Evolutionary conservation across 1,284 basidiomycete genomes (phyloP).

Genomic region (Athelia sp.): DNA sequence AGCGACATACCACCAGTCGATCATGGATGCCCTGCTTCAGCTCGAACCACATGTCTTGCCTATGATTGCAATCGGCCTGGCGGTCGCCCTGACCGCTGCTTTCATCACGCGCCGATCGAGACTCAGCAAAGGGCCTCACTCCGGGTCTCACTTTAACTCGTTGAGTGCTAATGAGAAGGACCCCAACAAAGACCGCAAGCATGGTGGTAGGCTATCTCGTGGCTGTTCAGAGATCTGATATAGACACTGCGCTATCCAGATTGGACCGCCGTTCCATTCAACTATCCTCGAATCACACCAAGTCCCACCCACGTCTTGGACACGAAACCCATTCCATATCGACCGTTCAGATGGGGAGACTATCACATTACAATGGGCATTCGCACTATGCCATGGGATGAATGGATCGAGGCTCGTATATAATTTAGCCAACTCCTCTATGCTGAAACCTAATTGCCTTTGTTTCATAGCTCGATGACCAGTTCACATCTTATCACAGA

Average conservation of each 20-base stretch:
- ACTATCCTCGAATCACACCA: conserved; percentile 46
- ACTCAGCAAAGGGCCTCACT: no score
- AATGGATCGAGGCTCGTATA: conserved; percentile 58
- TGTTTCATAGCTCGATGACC: conserved; percentile 43
- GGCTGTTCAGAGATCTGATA: neutral
- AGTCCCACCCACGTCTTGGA: conserved; percentile 32
- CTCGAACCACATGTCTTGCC: no score
- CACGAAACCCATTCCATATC: conserved; percentile 53
- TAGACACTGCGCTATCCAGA: conserved; percentile 23
- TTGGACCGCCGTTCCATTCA: conserved; percentile 45
- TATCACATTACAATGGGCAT: conserved; percentile 73
- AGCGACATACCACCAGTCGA: no score
- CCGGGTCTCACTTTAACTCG: no score
- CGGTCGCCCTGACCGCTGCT: no score
- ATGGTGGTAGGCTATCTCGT: conserved; percentile 15
- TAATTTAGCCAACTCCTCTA: neutral
- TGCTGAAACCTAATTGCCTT: neutral
- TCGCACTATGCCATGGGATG: conserved; percentile 57
- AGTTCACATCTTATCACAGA: conserved; percentile 46
- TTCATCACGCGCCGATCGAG: no score
- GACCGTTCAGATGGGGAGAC: conserved; percentile 58
- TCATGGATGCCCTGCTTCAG: no score
- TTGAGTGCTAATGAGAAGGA: neutral
- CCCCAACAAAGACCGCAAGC: conserved; percentile 17
- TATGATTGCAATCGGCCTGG: no score